Conservation (phyloP, 169 alveolate species). For the Eimeria acervulina region DNA sequence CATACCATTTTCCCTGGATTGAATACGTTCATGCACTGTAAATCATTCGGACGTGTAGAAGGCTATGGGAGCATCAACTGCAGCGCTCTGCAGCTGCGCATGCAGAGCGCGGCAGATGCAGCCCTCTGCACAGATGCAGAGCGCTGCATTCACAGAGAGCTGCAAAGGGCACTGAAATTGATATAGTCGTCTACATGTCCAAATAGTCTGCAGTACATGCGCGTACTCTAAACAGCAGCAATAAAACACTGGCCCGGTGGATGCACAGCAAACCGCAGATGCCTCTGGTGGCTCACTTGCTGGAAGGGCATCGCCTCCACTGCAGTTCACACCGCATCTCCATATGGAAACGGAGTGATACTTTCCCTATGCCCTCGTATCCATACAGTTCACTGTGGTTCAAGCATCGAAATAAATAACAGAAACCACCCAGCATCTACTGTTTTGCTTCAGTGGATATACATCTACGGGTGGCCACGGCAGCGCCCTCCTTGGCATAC, state of each 20-base stretch:
- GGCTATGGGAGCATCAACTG: no score
- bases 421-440: neutral
- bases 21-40: no score
- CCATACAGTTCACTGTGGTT: neutral
- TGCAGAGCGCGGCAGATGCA: no score
- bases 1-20: no score
- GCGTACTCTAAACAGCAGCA: neutral
- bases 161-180: no score
- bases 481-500: neutral
- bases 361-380: neutral
- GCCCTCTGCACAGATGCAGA: no score
- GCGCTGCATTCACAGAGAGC: no score
- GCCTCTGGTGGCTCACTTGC: neutral
- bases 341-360: neutral
- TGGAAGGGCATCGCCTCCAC: neutral
- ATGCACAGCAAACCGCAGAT: neutral
- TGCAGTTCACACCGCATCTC: neutral
- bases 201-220: neutral
- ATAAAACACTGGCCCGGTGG: neutral
- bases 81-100: no score
- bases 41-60: no score
- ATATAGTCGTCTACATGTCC: neutral
- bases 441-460: neutral
- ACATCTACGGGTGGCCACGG: neutral
- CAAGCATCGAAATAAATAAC: neutral